Evolutionary conservation across 148 eudicot genomes (phyloP).

Genomic region (Cornus florida): DNA sequence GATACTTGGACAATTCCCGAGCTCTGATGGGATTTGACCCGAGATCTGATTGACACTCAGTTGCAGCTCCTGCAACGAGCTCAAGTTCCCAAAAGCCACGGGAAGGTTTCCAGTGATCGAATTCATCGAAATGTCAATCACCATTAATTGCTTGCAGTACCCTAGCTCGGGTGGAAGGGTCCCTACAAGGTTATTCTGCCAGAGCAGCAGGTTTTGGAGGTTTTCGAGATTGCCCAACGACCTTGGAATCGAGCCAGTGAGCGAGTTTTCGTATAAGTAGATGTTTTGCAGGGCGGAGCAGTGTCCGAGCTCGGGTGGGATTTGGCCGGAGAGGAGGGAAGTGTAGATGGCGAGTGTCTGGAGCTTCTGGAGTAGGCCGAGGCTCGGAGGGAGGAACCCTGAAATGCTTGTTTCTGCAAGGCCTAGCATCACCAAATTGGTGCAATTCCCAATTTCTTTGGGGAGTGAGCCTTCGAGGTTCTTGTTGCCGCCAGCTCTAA

Average conservation of each 20-base stretch:
- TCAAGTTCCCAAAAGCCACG: conserved; percentile 53
- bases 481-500: conserved; percentile 88
- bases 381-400: conserved; percentile 59
- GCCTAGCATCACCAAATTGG: conserved; percentile 61
- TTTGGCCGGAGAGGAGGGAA: conserved; percentile 73
- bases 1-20: conserved; percentile 65
- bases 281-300: conserved; percentile 56
- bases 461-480: conserved; percentile 75
- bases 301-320: conserved; percentile 82
- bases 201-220: conserved; percentile 64
- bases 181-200: conserved; percentile 84
- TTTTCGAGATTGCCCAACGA: conserved; percentile 49
- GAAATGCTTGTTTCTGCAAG: conserved; percentile 88
- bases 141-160: conserved; percentile 31
- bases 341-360: conserved; percentile 79
- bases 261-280: conserved; percentile 77
- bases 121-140: conserved; percentile 74
- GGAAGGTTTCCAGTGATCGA: conserved; percentile 74
- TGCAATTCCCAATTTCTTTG: conserved; percentile 69
- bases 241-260: conserved; percentile 71
- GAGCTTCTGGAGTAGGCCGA: conserved; percentile 73
- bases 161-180: conserved; percentile 71
- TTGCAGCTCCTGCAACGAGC: conserved; percentile 64
- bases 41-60: conserved; percentile 74
- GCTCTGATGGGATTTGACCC: conserved; percentile 56